phyloP scores from a whole-genome alignment of 768 basidiomycete species.

The Multifurca ochricompacta region DNA sequence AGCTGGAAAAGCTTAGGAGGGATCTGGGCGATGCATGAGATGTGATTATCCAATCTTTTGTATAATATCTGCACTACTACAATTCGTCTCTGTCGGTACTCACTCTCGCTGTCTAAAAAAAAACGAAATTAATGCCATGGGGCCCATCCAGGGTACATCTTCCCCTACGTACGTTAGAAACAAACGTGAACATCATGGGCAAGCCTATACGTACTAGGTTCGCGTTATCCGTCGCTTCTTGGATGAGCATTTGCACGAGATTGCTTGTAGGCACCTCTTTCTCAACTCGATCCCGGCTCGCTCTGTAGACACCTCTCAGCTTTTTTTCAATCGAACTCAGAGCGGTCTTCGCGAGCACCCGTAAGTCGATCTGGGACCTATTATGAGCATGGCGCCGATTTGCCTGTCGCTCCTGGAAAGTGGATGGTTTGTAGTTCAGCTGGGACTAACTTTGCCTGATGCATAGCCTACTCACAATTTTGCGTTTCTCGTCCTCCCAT shows the following conservation, averaged over 20 bases:
- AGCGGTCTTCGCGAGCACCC: slow-evolving; percentile 62
- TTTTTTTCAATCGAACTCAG: slow-evolving; percentile 80
- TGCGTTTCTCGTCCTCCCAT: slow-evolving; percentile 81
- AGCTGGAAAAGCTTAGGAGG: slow-evolving; percentile 62
- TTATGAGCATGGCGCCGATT: slow-evolving; percentile 6
- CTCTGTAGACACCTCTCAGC: slow-evolving; percentile 60
- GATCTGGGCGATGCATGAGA: slow-evolving; percentile 28
- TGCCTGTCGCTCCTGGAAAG: slow-evolving; percentile 20
- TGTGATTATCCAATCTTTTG: neutral
- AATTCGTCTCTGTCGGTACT: neutral
- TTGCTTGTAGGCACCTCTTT: slow-evolving; percentile 65
- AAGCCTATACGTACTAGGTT: slow-evolving; percentile 51
- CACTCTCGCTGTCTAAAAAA: neutral
- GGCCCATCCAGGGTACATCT: slow-evolving; percentile 91
- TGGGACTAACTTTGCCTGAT: neutral
- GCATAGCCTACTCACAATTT: slow-evolving; percentile 36
- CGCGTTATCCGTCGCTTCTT: slow-evolving; percentile 66
- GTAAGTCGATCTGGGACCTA: slow-evolving; percentile 39
- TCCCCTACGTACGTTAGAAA: slow-evolving; percentile 41
- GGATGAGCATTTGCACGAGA: slow-evolving; percentile 85
- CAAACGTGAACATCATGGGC: neutral
- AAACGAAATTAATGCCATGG: slow-evolving; percentile 52
- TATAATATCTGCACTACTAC: slow-evolving; percentile 5
- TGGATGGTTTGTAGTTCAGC: neutral
- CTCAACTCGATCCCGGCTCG: slow-evolving; percentile 28